These are phyloP conservation scores for Strigomonas galati DNA, from an alignment of 208 protist genomes.

Conservation along the genomic window DNA sequence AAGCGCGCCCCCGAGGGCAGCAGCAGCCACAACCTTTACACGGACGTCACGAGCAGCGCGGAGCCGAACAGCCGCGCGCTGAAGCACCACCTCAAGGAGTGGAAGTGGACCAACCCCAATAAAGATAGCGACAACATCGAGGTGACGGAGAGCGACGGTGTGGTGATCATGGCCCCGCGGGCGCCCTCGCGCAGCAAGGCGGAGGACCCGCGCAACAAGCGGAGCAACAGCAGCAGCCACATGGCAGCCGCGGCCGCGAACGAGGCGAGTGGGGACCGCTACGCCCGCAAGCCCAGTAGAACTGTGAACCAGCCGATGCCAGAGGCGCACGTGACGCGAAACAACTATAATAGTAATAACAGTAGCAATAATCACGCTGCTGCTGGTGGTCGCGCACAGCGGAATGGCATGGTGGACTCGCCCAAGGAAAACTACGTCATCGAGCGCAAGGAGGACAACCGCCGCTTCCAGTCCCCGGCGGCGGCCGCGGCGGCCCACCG, in stretches of 20 bases:
- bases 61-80: too few relatives aligned
- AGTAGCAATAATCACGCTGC: too few relatives aligned
- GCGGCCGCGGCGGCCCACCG: too few relatives aligned
- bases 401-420: too few relatives aligned
- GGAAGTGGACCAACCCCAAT: not conserved
- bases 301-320: not conserved
- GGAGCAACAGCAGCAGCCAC: not conserved
- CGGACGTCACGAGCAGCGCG: too few relatives aligned
- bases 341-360: not conserved
- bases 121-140: not conserved
- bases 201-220: not conserved
- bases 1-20: too few relatives aligned
- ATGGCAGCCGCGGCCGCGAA: not conserved
- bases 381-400: too few relatives aligned
- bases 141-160: not conserved
- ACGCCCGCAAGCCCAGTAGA: too few relatives aligned
- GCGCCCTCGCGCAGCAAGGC: not conserved
- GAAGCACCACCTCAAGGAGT: not conserved
- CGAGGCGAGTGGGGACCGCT: too few relatives aligned
- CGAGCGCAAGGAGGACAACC: too few relatives aligned
- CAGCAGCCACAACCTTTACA: not conserved
- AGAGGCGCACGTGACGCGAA: not conserved
- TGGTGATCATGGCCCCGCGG: not conserved
- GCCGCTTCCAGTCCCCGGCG: too few relatives aligned
- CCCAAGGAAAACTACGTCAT: too few relatives aligned